A percentile compares a stretch with the other conserved stretches of the same genome.
Conservation (phyloP, 148 eudicot genomes). For the Diospyros kaki region DNA sequence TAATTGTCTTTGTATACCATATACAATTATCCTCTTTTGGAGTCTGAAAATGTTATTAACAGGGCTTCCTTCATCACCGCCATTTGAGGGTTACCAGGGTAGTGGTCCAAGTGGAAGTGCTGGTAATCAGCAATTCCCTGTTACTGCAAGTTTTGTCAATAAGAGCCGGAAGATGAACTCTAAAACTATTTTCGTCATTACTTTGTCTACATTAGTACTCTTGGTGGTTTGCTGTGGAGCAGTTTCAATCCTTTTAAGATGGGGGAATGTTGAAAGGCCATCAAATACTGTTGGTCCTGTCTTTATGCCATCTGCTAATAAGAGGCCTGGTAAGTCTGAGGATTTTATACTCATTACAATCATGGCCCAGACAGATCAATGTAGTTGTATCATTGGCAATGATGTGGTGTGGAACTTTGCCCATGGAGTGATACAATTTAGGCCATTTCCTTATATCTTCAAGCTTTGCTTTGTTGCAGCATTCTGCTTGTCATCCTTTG, state of each 20-base stretch:
- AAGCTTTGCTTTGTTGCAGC: neutral
- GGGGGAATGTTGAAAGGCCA: conserved; percentile 9
- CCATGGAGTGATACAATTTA: neutral
- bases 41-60: conserved; percentile 9
- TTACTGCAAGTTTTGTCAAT: conserved; percentile 58
- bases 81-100: conserved; percentile 38
- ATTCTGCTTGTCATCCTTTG: no score
- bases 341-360: neutral
- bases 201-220: conserved; percentile 64
- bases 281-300: conserved; percentile 61
- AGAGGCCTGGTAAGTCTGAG: conserved; percentile 56
- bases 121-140: conserved; percentile 55
- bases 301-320: conserved; percentile 55
- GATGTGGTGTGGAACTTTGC: neutral
- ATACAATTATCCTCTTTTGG: neutral
- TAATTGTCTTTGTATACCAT: neutral
- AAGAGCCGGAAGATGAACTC: conserved; percentile 58
- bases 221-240: conserved; percentile 44
- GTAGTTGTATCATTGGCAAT: neutral
- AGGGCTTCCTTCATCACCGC: conserved; percentile 74
- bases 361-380: neutral
- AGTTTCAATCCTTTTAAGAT: conserved; percentile 7
- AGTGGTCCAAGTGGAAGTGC: conserved; percentile 60
- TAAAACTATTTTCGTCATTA: conserved; percentile 55
- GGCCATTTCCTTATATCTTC: neutral